These are phyloP conservation scores for Mucor irregularis DNA, from an alignment of 371 early-diverging fungal species.

Conservation along the genomic window DNA sequence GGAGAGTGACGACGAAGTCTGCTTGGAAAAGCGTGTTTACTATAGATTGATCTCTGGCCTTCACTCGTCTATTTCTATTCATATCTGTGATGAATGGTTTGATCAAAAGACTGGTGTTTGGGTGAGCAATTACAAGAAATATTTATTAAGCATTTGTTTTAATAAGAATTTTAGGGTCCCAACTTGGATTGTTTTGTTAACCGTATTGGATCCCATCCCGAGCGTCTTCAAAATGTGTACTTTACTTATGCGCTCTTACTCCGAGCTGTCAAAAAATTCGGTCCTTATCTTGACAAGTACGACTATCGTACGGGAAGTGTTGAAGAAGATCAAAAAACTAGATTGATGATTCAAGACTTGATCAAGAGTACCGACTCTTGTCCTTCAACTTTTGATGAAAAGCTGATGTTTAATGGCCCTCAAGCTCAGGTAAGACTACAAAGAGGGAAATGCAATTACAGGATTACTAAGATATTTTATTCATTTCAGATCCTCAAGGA, in stretches of 20 bases:
- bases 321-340: slow-evolving; percentile 53
- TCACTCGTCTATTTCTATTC: slow-evolving; percentile 96
- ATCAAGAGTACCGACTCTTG: slow-evolving; percentile 59
- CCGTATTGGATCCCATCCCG: slow-evolving; percentile 87
- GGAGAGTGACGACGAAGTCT: slow-evolving; percentile 54
- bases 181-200: slow-evolving; percentile 89
- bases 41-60: slow-evolving; percentile 92
- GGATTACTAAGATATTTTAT: background rate
- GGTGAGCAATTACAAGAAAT: too few relatives aligned
- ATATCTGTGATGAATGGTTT: slow-evolving; percentile 92
- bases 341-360: slow-evolving; percentile 60
- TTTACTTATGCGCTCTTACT: slow-evolving; percentile 86
- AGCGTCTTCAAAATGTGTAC: slow-evolving; percentile 92
- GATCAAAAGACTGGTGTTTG: slow-evolving; percentile 84
- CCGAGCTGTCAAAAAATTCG: slow-evolving; percentile 81
- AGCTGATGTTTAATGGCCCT: slow-evolving; percentile 68
- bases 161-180: slow-evolving; percentile 46
- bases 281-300: slow-evolving; percentile 75
- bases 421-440: slow-evolving; percentile 32
- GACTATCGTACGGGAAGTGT: slow-evolving; percentile 64
- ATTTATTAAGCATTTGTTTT: background rate
- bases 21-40: slow-evolving; percentile 91
- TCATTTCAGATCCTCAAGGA: slow-evolving; percentile 54
- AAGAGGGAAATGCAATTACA: background rate
- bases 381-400: slow-evolving; percentile 89